phyloP scores from a whole-genome alignment of 441 rosid genomes.

The Viola pubescens region DNA sequence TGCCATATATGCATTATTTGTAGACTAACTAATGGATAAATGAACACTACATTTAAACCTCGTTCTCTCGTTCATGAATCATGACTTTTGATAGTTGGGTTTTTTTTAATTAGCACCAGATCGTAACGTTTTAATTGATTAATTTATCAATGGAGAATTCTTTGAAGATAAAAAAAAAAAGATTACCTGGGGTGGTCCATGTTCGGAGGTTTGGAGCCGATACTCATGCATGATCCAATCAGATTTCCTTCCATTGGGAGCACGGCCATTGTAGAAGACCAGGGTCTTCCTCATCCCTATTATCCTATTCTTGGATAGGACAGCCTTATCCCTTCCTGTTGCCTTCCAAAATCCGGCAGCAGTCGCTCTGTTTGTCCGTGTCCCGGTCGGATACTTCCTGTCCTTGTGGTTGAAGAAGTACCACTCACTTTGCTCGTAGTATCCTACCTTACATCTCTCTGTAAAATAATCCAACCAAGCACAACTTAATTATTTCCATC shows the following conservation, averaged over 20 bases:
- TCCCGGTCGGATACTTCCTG: slow-evolving; percentile 86
- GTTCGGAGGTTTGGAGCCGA: slow-evolving; percentile 67
- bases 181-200: slow-evolving; percentile 65
- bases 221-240: slow-evolving; percentile 98
- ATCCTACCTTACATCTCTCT: slow-evolving; percentile 71
- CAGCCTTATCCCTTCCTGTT: slow-evolving; percentile 86
- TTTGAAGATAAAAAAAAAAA: neutral
- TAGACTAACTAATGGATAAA: too few relatives aligned
- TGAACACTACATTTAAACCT: too few relatives aligned
- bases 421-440: slow-evolving; percentile 79
- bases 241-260: slow-evolving; percentile 77
- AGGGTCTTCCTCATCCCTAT: slow-evolving; percentile 95
- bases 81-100: too few relatives aligned
- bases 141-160: too few relatives aligned
- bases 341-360: slow-evolving; percentile 98
- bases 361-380: slow-evolving; percentile 82
- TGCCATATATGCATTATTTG: too few relatives aligned
- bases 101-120: too few relatives aligned
- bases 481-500: neutral
- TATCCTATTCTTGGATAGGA: slow-evolving; percentile 55
- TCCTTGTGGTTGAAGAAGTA: slow-evolving; percentile 94
- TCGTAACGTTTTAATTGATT: too few relatives aligned
- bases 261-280: slow-evolving; percentile 85
- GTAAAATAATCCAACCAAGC: slow-evolving; percentile 17
- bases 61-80: too few relatives aligned